A percentile compares a stretch with the other conserved stretches of the same genome.
These are phyloP conservation scores for Thermomyces lanuginosus DNA, from an alignment of 2,329 filamentous ascomycete species.

Conservation along the genomic window DNA sequence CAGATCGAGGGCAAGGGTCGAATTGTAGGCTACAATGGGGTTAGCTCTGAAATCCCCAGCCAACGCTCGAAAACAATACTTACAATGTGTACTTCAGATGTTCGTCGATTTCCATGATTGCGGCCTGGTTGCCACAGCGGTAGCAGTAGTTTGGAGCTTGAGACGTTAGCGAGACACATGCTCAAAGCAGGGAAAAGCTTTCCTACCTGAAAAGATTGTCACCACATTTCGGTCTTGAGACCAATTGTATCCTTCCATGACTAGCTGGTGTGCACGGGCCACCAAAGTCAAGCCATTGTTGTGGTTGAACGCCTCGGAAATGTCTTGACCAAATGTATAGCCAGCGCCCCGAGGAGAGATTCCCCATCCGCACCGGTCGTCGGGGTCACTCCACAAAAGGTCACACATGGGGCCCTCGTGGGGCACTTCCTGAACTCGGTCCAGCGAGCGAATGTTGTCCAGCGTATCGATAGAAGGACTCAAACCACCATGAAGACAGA, in stretches of 20 bases:
- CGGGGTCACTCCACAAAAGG: conserved; percentile 92
- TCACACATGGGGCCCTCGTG: conserved; percentile 98
- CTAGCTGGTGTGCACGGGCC: conserved; percentile 88
- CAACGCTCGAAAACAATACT: conserved; percentile 26
- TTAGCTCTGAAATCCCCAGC: conserved; percentile 3
- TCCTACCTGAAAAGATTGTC: conserved; percentile 86
- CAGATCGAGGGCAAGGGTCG: conserved; percentile 90
- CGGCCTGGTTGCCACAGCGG: conserved; percentile 94
- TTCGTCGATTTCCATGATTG: conserved; percentile 99
- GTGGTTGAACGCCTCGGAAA: conserved; percentile 97
- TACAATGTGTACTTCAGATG: conserved; percentile 99
- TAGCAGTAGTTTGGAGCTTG: conserved; percentile 89
- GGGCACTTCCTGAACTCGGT: conserved; percentile 94
- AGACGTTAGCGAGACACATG: conserved; percentile 1
- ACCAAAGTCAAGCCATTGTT: conserved; percentile 96
- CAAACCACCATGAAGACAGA: conserved; percentile 92
- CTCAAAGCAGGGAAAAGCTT: conserved; percentile 1
- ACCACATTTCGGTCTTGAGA: conserved; percentile 96
- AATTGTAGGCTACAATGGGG: conserved; percentile 67
- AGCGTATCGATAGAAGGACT: conserved; percentile 92
- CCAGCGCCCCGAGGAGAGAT: conserved; percentile 88
- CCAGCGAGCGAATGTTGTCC: conserved; percentile 86
- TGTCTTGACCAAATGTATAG: conserved; percentile 92
- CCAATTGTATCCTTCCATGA: conserved; percentile 99
- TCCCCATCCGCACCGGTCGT: conserved; percentile 91